Base-by-base conservation (phyloP, 2,329 filamentous ascomycete genomes). In the Alternaria dauci region DNA sequence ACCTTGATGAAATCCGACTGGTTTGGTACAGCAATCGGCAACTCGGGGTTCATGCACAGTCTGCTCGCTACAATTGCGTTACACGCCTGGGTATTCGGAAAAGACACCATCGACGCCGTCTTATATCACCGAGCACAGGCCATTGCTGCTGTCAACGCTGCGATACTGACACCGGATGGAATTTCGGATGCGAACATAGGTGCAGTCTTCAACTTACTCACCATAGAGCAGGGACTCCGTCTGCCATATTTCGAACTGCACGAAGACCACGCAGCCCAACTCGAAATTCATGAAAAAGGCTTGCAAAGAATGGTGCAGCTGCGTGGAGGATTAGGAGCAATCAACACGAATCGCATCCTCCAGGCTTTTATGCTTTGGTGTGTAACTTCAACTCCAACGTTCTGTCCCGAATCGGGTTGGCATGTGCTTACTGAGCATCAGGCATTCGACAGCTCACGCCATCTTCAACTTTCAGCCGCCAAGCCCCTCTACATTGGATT, bases 361-460 rank as follows among this genome's bases (percentile, higher is more conserved):
- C 76, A 79, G 52, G 75, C 77, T 25, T 78, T 79, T 71, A 78
- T 79, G 71, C 73, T 79, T 65, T 79, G 77, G 77, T 79, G 68
- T 43, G 76, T 77, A 61, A 51, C 54, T 46, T 42, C 34, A 38
- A 34, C 60, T 58, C 59, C 48, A 42, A 58, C 47, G 38, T 38
- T 23, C 58, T 48, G 47, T 36, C 68, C 69, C 54, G 61, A 69
- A 70, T 30, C 44, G 67, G 69, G 55, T 66, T 75, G 70, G 68
- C 67, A 73, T 61, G 42, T 71, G 75, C 76, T 78, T 72, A 78
- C 75, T 76, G 72, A 77, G 71, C 70, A 72, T 71, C 69, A 79
- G 76, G 76, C 76, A 78, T 71, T 72, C 74, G 52, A 78, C 76
- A 23, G 75, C 74, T 50, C 75, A 78, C 65, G 76, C 76, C 54